phyloP scores from a whole-genome alignment of 345 rosid species.

The Viola odorata region DNA sequence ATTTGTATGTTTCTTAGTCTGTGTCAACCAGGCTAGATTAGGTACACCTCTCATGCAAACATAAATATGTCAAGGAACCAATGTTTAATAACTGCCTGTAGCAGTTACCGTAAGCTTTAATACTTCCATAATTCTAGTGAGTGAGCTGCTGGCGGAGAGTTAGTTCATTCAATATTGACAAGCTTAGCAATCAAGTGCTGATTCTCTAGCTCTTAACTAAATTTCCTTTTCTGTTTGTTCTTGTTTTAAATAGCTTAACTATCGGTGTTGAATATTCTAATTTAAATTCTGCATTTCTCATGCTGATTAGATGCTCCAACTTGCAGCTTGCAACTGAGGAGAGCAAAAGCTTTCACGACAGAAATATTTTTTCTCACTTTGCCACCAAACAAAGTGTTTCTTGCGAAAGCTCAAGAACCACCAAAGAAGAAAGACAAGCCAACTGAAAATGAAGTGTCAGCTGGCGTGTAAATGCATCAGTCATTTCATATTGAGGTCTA shows the following conservation, averaged over 20 bases:
- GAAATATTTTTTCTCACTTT: slow-evolving; percentile 65
- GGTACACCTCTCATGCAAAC: neutral
- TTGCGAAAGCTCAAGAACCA: slow-evolving; percentile 68
- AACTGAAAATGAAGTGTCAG: slow-evolving; percentile 51
- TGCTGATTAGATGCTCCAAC: slow-evolving; percentile 12
- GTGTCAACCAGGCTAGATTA: neutral
- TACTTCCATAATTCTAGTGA: neutral
- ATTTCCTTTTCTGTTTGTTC: neutral
- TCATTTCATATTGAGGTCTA: slow-evolving; percentile 5
- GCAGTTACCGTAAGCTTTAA: neutral
- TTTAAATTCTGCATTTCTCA: neutral
- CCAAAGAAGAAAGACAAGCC: slow-evolving; percentile 54
- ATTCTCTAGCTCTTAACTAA: neutral
- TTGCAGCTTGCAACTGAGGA: slow-evolving; percentile 87
- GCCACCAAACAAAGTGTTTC: slow-evolving; percentile 73
- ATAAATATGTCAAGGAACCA: neutral
- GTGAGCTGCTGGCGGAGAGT: neutral
- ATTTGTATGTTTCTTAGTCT: neutral
- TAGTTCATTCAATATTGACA: neutral
- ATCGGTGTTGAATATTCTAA: neutral
- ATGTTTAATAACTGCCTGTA: no score
- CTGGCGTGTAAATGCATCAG: slow-evolving; percentile 35
- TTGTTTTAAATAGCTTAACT: neutral
- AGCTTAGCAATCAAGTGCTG: neutral
- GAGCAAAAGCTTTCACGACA: slow-evolving; percentile 68